These are phyloP conservation scores for Geotrichum fermentans DNA, from an alignment of 1,139 yeast genomes.

Conservation along the genomic window DNA sequence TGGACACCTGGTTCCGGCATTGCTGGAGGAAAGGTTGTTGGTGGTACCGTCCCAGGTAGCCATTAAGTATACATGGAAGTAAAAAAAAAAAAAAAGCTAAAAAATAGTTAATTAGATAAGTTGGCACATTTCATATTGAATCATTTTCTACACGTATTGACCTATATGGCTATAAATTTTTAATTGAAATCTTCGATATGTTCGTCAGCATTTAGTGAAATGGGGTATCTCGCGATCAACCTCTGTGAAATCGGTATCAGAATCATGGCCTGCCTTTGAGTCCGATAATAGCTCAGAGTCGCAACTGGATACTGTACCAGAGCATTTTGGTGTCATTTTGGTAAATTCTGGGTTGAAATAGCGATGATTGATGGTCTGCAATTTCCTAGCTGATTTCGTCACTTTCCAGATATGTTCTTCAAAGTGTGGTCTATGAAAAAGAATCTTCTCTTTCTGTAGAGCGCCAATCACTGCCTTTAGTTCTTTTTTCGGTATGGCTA, in stretches of 20 bases:
- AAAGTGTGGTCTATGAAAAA: slow-evolving; percentile 2
- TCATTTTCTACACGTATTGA: no score
- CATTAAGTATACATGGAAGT: slow-evolving; percentile 19
- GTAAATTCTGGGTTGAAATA: slow-evolving; percentile 12
- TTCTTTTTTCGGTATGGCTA: slow-evolving; percentile 8
- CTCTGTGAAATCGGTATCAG: slow-evolving; percentile 17
- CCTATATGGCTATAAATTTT: no score
- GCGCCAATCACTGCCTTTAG: slow-evolving; percentile 9
- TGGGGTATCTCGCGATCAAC: slow-evolving; percentile 4
- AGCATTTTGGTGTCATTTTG: background rate
- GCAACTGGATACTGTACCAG: slow-evolving; percentile 7
- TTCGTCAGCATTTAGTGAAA: no score
- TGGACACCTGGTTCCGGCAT: slow-evolving; percentile 66
- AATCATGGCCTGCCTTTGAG: background rate
- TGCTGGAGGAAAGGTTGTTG: slow-evolving; percentile 60
- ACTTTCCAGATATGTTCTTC: slow-evolving; percentile 12
- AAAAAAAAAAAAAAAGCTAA: background rate
- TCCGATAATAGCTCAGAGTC: slow-evolving; percentile 6
- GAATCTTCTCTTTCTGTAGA: slow-evolving; percentile 12
- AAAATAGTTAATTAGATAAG: background rate
- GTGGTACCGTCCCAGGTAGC: slow-evolving; percentile 45
- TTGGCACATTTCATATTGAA: background rate
- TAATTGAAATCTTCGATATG: no score
- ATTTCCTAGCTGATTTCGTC: slow-evolving; percentile 10
- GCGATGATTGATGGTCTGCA: slow-evolving; percentile 3